phyloP scores from a whole-genome alignment of 768 basidiomycete genomes.

The Boletellus ananiceps region DNA sequence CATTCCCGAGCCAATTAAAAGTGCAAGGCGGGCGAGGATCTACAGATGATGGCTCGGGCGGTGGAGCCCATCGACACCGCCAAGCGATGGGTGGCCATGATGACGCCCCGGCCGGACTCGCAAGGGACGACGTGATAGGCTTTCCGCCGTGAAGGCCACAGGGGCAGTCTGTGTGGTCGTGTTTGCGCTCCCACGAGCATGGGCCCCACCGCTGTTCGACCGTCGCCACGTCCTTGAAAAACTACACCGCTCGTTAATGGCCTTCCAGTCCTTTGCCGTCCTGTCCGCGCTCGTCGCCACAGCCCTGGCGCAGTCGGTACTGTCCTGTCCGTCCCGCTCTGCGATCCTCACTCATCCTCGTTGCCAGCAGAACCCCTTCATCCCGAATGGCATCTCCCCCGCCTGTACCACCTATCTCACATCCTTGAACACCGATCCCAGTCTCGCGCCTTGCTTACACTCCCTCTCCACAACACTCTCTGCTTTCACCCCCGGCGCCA shows the following conservation, averaged over 20 bases:
- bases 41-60: no score
- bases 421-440: slow-evolving; percentile 56
- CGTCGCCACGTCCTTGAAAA: slow-evolving; percentile 13
- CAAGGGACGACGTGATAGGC: no score
- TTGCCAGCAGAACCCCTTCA: slow-evolving; percentile 42
- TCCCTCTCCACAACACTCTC: slow-evolving; percentile 56
- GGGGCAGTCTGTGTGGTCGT: not conserved
- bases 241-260: slow-evolving; percentile 24
- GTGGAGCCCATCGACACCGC: no score
- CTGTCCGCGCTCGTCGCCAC: slow-evolving; percentile 47
- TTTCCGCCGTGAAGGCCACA: no score
- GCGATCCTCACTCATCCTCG: not conserved
- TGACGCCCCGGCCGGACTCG: no score
- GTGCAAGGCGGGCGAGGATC: no score
- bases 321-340: not conserved
- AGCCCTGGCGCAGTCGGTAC: slow-evolving; percentile 49
- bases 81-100: no score
- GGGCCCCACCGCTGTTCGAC: not conserved
- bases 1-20: no score
- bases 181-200: not conserved
- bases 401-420: slow-evolving; percentile 56
- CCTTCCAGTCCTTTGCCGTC: slow-evolving; percentile 51
- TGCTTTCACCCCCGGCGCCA: slow-evolving; percentile 47
- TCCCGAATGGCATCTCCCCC: slow-evolving; percentile 62
- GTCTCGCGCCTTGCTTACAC: slow-evolving; percentile 56